Evolutionary conservation across 306 rosid species (phyloP).

Genomic region (Medicago lupulina): DNA sequence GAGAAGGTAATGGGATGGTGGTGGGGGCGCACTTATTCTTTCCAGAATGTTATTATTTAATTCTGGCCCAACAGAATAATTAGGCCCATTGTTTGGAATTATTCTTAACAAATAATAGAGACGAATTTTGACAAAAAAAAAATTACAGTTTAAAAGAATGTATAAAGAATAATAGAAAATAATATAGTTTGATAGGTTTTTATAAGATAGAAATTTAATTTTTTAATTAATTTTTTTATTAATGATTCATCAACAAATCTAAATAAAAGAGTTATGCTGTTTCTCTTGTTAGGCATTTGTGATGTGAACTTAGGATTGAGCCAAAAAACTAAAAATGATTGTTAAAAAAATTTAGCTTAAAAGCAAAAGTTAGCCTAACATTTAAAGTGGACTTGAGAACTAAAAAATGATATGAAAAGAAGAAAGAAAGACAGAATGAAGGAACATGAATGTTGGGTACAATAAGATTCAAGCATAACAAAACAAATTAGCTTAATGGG

Average conservation of each 20-base stretch:
- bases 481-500: conserved; percentile 29
- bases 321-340: neutral
- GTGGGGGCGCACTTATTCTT: conserved; percentile 40
- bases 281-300: neutral
- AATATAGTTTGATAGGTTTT: too few species aligned
- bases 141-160: neutral
- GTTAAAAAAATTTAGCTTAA: neutral
- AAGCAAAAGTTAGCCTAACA: neutral
- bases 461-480: conserved; percentile 7
- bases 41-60: conserved; percentile 11
- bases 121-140: neutral
- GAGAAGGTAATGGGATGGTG: conserved; percentile 26
- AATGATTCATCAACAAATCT: neutral
- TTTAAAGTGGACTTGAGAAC: neutral
- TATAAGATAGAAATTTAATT: neutral
- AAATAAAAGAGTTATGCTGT: neutral
- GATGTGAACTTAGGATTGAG: neutral
- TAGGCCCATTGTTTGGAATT: conserved; percentile 17
- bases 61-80: conserved; percentile 26
- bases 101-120: neutral
- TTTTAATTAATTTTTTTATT: neutral
- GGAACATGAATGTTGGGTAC: conserved; percentile 11
- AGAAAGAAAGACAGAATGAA: neutral
- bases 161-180: neutral
- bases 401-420: neutral